phyloP scores from a whole-genome alignment of 1,284 basidiomycete genomes.

The Boletellus sp. region DNA sequence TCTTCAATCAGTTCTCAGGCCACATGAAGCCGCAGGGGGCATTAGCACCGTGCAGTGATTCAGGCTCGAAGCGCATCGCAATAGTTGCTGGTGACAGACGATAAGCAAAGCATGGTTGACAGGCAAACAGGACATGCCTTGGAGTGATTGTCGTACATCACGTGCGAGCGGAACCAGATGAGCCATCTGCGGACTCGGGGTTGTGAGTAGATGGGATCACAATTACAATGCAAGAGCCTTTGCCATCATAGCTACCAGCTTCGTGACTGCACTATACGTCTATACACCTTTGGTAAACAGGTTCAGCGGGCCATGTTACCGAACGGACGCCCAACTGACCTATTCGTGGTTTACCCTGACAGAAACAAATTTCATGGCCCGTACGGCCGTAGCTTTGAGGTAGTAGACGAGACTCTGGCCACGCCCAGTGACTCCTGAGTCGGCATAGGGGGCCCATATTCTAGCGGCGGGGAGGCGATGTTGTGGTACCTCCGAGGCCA shows the following conservation, averaged over 20 bases:
- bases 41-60: slow-evolving; percentile 86
- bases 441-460: too few species aligned
- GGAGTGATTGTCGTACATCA: slow-evolving; percentile 85
- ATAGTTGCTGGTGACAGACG: slow-evolving; percentile 63
- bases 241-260: slow-evolving; percentile 79
- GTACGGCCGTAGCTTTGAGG: too few species aligned
- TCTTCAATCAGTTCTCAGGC: slow-evolving; percentile 86
- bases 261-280: slow-evolving; percentile 66
- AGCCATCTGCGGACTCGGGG: slow-evolving; percentile 71
- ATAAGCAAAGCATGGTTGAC: slow-evolving; percentile 3
- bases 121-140: slow-evolving; percentile 48
- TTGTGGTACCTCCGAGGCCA: too few species aligned
- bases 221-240: slow-evolving; percentile 13
- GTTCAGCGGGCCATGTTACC: neutral
- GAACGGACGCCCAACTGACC: slow-evolving; percentile 38
- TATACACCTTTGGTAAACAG: slow-evolving; percentile 69
- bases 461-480: too few species aligned
- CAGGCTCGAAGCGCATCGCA: slow-evolving; percentile 91
- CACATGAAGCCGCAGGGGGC: too few species aligned
- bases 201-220: neutral
- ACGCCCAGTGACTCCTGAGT: too few species aligned
- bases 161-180: slow-evolving; percentile 90
- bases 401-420: too few species aligned
- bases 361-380: slow-evolving; percentile 58
- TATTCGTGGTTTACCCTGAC: slow-evolving; percentile 84